Conservation (phyloP, 1,139 yeast genomes). For the Fermentozyma sake region DNA sequence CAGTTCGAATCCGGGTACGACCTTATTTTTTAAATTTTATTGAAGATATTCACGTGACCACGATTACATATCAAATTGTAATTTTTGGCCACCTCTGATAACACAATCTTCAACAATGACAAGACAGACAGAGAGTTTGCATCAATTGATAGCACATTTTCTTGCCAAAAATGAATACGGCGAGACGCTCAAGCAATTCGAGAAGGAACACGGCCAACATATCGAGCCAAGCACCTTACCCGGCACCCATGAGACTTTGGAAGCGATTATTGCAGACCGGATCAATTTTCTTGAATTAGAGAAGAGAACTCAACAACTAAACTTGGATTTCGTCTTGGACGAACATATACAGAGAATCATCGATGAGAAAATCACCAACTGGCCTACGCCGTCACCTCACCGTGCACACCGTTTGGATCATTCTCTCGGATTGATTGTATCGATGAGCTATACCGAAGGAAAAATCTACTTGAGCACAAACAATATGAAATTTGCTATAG, state of each 20-base stretch:
- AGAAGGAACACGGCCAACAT: constrained; percentile 41
- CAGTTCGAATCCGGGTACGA: constrained; percentile 95
- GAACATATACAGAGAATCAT: constrained; percentile 4
- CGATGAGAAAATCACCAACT: too few species aligned
- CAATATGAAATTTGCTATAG: constrained; percentile 19
- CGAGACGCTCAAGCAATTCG: constrained; percentile 45
- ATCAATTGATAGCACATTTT: constrained; percentile 51
- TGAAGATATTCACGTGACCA: neutral
- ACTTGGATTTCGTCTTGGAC: too few species aligned
- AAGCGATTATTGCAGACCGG: constrained; percentile 50
- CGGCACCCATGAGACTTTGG: constrained; percentile 38
- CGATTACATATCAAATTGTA: too few species aligned
- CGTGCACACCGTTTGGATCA: too few species aligned
- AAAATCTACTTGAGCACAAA: constrained; percentile 20
- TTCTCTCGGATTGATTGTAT: constrained; percentile 24
- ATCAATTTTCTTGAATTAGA: constrained; percentile 24
- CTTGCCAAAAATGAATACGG: constrained; percentile 42
- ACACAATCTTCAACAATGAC: constrained; percentile 3
- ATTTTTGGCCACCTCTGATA: neutral
- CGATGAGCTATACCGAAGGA: constrained; percentile 14
- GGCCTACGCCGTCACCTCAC: too few species aligned
- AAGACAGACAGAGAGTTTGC: too few species aligned
- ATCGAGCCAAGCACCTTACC: constrained; percentile 17
- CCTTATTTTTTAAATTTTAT: constrained; percentile 42
- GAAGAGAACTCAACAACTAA: constrained; percentile 10